These are phyloP conservation scores for Eimeria tenella DNA, from an alignment of 169 alveolate genomes.

Conservation along the genomic window DNA sequence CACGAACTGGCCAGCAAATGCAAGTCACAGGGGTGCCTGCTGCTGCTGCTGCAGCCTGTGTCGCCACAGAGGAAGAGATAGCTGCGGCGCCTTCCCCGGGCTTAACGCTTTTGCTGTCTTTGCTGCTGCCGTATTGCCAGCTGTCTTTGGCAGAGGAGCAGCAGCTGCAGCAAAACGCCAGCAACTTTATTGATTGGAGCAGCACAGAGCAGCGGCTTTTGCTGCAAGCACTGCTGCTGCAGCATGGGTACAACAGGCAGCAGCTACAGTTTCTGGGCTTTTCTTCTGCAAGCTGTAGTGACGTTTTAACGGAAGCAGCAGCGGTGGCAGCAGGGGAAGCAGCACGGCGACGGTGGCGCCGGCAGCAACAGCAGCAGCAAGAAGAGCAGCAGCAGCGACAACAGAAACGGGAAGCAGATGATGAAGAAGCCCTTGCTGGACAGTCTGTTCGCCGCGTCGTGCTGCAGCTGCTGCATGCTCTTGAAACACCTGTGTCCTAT, in stretches of 20 bases:
- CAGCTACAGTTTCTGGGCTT: background rate
- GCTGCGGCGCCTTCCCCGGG: background rate
- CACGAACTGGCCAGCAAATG: background rate
- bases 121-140: slow-evolving; percentile 35
- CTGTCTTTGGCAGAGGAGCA: slow-evolving; percentile 30
- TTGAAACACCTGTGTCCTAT: background rate
- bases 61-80: background rate
- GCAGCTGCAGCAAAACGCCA: slow-evolving; percentile 35
- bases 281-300: background rate
- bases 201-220: background rate
- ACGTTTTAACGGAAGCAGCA: background rate
- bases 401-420: slow-evolving; percentile 22
- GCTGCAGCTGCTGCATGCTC: slow-evolving; percentile 37
- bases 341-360: background rate
- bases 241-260: background rate
- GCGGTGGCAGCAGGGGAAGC: background rate
- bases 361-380: slow-evolving; percentile 18
- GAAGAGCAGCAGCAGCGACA: slow-evolving; percentile 9
- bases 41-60: background rate
- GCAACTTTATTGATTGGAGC: slow-evolving; percentile 24
- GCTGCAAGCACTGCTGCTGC: slow-evolving; percentile 32
- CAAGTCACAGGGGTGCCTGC: background rate
- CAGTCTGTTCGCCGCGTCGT: slow-evolving; percentile 30
- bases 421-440: background rate
- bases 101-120: background rate